A percentile compares a stretch with the other conserved stretches of the same genome.
These are phyloP conservation scores for Talaromyces sp. DNA, from an alignment of 2,329 filamentous ascomycete genomes.

Conservation along the genomic window DNA sequence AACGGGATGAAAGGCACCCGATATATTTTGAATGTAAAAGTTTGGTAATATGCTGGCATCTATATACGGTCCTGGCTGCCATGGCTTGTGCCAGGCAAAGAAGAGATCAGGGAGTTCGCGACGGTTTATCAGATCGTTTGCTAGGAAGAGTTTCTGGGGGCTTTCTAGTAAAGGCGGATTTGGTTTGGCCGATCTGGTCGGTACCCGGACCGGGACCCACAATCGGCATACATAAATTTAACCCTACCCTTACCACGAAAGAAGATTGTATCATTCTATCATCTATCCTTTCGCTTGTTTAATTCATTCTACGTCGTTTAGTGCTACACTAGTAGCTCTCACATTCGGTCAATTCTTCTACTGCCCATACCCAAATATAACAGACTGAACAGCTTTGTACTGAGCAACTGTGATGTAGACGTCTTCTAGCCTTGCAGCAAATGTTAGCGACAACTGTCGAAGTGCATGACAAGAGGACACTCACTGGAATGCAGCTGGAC, in stretches of 20 bases:
- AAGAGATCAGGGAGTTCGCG: not conserved
- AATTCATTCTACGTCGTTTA: too few species aligned
- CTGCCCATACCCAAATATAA: not conserved
- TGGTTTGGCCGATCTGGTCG: not conserved
- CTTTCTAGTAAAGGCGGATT: not conserved
- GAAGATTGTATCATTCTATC: not conserved
- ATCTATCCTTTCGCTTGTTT: not conserved
- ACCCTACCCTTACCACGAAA: not conserved
- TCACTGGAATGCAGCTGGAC: constrained; percentile 50
- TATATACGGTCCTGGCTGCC: not conserved
- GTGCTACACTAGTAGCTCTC: too few species aligned
- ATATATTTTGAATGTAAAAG: not conserved
- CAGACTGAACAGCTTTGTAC: not conserved
- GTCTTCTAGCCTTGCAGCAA: not conserved
- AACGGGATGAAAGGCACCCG: not conserved
- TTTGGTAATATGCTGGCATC: not conserved
- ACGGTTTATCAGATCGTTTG: not conserved
- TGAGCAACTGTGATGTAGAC: not conserved
- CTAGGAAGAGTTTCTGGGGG: not conserved
- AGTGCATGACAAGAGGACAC: not conserved
- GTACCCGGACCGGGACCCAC: not conserved
- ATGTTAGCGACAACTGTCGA: too few species aligned
- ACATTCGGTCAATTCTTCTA: too few species aligned
- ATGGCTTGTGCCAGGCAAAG: not conserved
- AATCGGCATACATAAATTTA: not conserved